Evolutionary conservation across 2,329 filamentous ascomycete species (phyloP), one percentile per base, ranked within the genome.

Genomic region (Pestalotiopsis sp.): DNA sequence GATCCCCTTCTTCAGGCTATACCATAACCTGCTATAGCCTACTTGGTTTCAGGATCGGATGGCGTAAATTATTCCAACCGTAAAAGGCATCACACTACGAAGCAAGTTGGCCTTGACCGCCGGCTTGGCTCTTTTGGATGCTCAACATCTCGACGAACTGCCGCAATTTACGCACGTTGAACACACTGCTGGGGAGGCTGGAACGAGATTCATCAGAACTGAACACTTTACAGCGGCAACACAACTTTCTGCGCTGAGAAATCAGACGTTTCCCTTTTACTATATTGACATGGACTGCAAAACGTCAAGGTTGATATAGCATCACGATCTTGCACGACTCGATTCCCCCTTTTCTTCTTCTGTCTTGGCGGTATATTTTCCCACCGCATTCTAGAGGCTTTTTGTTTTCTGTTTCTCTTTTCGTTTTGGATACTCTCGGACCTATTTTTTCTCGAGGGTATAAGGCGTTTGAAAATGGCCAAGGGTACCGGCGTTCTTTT

Each of bases 1-100:
- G 64, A 66, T 48, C 64, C 64, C 55, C 55, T 66, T 40, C 55
- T 66, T 13, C 64, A 66, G 55, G 64, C 55, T 59, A 66, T 66
- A 66, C 39, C 64, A 22, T 66, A 55, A 22, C 39, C 35, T 66
- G 17, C 4, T 48, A 22, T 66, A 55, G 35, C 39, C 35, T 66
- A 26, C 22, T 48, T 35, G 24, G 17, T 48, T 57, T 40, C 10
- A 65, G 62, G 62, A 65, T 65, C 62, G 39, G 62, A 57, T 65
- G 62, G 35, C 26, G 48, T 38, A 44, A 65, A 55, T 38, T 9
- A 55, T 56, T 56, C 48, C 48, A 57, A 65, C 48, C 62, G 24
- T 57, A 39, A 24, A 24, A 65, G 62, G 62, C 44, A 65, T 65
- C 62, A 38, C 39, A 24, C 35, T 20, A 35, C 26, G 26, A 61